Base-by-base conservation (phyloP, 306 rosid species). In the Betula pendula region DNA sequence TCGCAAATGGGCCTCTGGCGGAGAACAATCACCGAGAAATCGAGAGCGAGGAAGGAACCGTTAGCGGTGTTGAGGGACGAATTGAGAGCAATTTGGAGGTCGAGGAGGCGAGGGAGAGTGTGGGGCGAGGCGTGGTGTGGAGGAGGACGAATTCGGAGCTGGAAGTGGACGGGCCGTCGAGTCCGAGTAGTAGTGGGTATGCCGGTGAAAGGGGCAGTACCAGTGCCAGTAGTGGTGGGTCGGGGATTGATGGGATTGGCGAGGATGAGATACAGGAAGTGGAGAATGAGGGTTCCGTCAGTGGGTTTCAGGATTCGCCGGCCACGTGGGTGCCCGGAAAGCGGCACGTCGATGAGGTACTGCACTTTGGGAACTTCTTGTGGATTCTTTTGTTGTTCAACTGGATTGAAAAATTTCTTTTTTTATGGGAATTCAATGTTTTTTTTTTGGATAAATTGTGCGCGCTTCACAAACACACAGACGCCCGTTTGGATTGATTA, bases 161-260 rank as follows among this genome's bases (percentile, higher is more conserved):
- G 49, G 91, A 89, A 60, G 76, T 56, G 58, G 96, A 93, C 27
- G 84, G 81, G 14, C 94, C 87, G 13, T 74, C 89, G 25, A 90
- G 90, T 78, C 94, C 96, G 12, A 88, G 91, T 78, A 93, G 98
- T 75, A 93, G 91, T 73, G 99, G 97, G 19, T 95, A 95, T 80
- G 94, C 91, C 8, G 97, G 93, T 4, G 99, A 88, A 77, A 87
- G 94, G 47, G 97, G 98, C 33, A 91, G 90, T 60, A 90, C 81
- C 77, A 77, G 86, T 75, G 88, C 88, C 66, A 82, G 89, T 52
- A 89, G 88, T 47, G 88, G 80, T 3, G 77, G 70, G 25, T 83
- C 91, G 2, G 88, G 84, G 3, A 70, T 79, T 20, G 90, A 87
- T 10, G 91, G 87, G 71, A 44, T 81, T 71, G 81, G 66, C 55